Evolutionary conservation across 148 eudicot species (phyloP).

Genomic region (Amaranthus hypochondriacus): DNA sequence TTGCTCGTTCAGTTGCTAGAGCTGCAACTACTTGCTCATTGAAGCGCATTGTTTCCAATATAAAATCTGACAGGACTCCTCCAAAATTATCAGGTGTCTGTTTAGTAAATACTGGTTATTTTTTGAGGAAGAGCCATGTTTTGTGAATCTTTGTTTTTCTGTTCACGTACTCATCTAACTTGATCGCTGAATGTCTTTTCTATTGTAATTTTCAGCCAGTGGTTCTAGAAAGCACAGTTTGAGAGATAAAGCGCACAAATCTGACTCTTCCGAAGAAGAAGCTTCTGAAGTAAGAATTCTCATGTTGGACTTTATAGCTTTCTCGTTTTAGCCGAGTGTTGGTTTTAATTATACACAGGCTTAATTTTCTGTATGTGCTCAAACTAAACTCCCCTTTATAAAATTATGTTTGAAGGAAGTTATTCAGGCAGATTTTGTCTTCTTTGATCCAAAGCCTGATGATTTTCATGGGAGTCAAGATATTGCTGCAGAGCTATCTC

Average conservation of each 20-base stretch:
- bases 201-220: conserved; percentile 23
- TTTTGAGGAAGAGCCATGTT: background rate
- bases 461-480: conserved; percentile 94
- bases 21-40: conserved; percentile 26
- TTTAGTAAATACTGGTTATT: background rate
- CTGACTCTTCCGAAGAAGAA: conserved; percentile 60
- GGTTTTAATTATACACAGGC: background rate
- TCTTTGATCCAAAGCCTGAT: conserved; percentile 89
- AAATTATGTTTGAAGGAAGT: conserved; percentile 39
- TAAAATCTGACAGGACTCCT: conserved; percentile 20
- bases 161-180: background rate
- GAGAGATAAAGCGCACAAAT: conserved; percentile 24
- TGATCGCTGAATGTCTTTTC: background rate
- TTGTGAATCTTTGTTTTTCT: background rate
- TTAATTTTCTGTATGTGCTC: background rate
- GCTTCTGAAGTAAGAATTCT: conserved; percentile 48
- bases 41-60: conserved; percentile 25
- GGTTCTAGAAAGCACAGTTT: conserved; percentile 13
- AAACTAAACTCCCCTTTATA: background rate
- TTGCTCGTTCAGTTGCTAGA: conserved; percentile 56
- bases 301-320: background rate
- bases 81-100: conserved; percentile 35
- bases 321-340: background rate
- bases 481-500: conserved; percentile 63
- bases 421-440: conserved; percentile 93